phyloP scores from a whole-genome alignment of 2,329 filamentous ascomycete genomes.

The Scolecobasidium constrictum region DNA sequence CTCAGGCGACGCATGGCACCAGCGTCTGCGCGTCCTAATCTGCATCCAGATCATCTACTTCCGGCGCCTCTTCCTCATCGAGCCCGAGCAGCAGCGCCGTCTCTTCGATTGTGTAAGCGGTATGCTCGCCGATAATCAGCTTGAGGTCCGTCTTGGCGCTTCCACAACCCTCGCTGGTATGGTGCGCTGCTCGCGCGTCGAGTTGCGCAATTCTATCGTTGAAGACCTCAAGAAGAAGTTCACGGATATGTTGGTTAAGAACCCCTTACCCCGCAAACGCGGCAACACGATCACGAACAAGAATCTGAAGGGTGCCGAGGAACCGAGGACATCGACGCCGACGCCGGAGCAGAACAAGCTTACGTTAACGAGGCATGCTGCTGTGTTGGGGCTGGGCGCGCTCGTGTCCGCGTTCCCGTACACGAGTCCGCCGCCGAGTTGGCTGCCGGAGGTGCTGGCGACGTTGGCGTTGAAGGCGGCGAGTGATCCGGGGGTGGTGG shows the following conservation, averaged over 20 bases:
- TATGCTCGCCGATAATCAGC: constrained; percentile 85
- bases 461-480: constrained; percentile 76
- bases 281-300: too few relatives aligned
- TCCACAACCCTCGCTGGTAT: constrained; percentile 88
- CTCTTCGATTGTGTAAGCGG: constrained; percentile 89
- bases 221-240: constrained; percentile 67
- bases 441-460: constrained; percentile 90
- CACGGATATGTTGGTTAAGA: constrained; percentile 62
- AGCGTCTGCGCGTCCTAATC: constrained; percentile 84
- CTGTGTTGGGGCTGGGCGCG: constrained; percentile 81
- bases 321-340: constrained; percentile 37
- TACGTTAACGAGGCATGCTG: constrained; percentile 74
- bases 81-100: constrained; percentile 59
- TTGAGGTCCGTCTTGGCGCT: constrained; percentile 91
- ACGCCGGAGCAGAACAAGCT: constrained; percentile 65
- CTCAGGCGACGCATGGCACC: constrained; percentile 82
- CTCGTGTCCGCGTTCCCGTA: constrained; percentile 95
- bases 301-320: constrained; percentile 22
- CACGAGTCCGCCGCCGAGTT: constrained; percentile 76
- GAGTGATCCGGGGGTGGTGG: constrained; percentile 81
- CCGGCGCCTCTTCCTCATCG: constrained; percentile 82
- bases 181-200: constrained; percentile 86
- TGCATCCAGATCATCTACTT: constrained; percentile 99
- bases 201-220: constrained; percentile 69
- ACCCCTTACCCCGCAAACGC: constrained; percentile 69